Percentiles rank a stretch among this genome's conserved stretches.
Evolutionary conservation across 352 stramenopile species (phyloP).

Genomic region (Phytophthora constricta): DNA sequence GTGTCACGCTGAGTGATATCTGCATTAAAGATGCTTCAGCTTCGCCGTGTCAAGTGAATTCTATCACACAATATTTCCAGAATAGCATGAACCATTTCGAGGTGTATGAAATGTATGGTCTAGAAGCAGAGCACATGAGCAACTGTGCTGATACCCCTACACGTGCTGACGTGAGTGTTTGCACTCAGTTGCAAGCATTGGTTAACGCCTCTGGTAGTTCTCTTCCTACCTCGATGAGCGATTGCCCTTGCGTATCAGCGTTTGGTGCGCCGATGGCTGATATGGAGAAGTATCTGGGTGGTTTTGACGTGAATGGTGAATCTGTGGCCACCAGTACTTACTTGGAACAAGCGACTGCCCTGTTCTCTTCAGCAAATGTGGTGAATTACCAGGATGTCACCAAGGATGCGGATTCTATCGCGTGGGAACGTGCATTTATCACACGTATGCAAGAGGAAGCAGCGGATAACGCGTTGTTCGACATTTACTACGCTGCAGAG

Average conservation of each 20-base stretch:
- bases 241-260: conserved; percentile 69
- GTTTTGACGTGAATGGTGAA: conserved; percentile 33
- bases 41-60: conserved; percentile 56
- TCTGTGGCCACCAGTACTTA: conserved; percentile 32
- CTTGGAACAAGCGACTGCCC: conserved; percentile 48
- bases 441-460: conserved; percentile 61
- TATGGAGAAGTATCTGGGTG: conserved; percentile 62
- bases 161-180: conserved; percentile 39
- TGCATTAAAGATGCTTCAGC: conserved; percentile 62
- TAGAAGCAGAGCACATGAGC: conserved; percentile 53
- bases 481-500: conserved; percentile 73
- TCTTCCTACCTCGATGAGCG: conserved; percentile 61
- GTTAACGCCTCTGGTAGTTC: conserved; percentile 34
- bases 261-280: conserved; percentile 68
- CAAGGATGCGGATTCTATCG: conserved; percentile 52
- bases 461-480: conserved; percentile 54
- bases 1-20: conserved; percentile 50
- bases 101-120: conserved; percentile 52
- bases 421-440: conserved; percentile 78
- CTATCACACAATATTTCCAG: conserved; percentile 73
- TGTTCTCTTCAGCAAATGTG: conserved; percentile 55
- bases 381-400: conserved; percentile 56
- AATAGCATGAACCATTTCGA: conserved; percentile 62
- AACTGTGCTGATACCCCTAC: conserved; percentile 41
- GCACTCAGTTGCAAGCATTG: conserved; percentile 41